Evolutionary conservation across 2,329 filamentous ascomycete genomes (phyloP).

Genomic region (Amesomyces nigricolor): DNA sequence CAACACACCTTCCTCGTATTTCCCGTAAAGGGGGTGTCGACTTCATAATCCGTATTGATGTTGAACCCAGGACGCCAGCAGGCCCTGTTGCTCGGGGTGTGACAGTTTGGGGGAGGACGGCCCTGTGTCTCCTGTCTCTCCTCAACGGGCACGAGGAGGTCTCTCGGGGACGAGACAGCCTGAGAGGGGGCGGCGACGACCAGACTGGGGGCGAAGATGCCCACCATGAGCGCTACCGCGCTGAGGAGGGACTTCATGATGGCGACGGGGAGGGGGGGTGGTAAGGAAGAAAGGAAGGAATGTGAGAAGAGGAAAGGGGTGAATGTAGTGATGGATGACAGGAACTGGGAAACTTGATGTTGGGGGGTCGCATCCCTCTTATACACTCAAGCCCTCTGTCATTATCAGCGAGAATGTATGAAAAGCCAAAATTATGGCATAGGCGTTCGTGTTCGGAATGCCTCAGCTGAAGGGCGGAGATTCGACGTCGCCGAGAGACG

Average conservation of each 20-base stretch:
- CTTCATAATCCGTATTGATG: conserved; percentile 31
- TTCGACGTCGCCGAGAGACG: not conserved
- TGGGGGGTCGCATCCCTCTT: not conserved
- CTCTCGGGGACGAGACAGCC: conserved; percentile 5
- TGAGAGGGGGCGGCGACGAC: conserved; percentile 17
- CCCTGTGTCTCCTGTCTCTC: not conserved
- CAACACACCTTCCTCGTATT: conserved; percentile 19
- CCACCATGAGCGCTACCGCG: conserved; percentile 18
- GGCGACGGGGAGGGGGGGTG: not conserved
- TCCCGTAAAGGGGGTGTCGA: conserved; percentile 25
- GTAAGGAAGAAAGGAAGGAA: not conserved
- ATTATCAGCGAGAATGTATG: not conserved
- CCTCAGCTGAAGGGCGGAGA: not conserved
- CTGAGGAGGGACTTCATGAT: conserved; percentile 22
- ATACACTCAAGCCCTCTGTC: not conserved
- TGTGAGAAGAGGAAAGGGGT: not conserved
- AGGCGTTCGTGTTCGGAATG: not conserved
- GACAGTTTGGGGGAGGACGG: conserved; percentile 19
- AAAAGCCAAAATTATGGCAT: not conserved
- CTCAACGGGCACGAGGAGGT: conserved; percentile 9
- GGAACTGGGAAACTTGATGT: not conserved
- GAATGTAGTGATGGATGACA: conserved; percentile 4
- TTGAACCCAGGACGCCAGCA: conserved; percentile 29
- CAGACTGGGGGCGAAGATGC: conserved; percentile 17
- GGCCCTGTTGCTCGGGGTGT: conserved; percentile 27